These are phyloP conservation scores for Ceratocystis variospora DNA, from an alignment of 2,329 filamentous ascomycete species.

Conservation along the genomic window DNA sequence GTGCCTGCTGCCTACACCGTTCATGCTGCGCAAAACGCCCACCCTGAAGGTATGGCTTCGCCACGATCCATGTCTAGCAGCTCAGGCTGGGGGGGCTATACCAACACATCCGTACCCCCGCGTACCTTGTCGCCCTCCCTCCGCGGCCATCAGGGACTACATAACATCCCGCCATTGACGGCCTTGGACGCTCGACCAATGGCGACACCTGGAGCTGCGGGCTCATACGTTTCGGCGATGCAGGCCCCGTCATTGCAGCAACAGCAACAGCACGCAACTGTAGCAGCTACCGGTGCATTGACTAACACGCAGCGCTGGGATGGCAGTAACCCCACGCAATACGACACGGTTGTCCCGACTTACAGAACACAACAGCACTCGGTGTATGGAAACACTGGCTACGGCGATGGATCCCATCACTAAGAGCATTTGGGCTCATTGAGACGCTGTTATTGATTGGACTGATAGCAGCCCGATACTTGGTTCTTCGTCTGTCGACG, in stretches of 20 bases:
- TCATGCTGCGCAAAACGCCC: conserved; percentile 30
- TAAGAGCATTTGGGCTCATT: neutral
- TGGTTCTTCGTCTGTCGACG: neutral
- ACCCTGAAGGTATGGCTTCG: conserved; percentile 38
- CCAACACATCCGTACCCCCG: conserved; percentile 25
- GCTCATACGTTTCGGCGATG: conserved; percentile 25
- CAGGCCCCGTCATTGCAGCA: conserved; percentile 29
- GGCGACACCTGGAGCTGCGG: conserved; percentile 28
- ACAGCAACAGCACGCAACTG: conserved; percentile 25
- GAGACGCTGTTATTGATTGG: neutral
- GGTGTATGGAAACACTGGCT: conserved; percentile 33
- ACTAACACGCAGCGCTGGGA: conserved; percentile 30
- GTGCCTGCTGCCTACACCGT: conserved; percentile 26
- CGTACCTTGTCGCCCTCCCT: conserved; percentile 35
- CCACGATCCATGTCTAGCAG: conserved; percentile 39
- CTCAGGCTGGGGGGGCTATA: conserved; percentile 37
- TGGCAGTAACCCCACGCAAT: conserved; percentile 28
- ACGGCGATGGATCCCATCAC: conserved; percentile 30
- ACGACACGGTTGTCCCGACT: conserved; percentile 29
- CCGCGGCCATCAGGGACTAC: conserved; percentile 22
- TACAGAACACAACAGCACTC: conserved; percentile 26
- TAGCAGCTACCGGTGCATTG: conserved; percentile 25
- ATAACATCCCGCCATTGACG: conserved; percentile 28
- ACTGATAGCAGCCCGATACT: neutral
- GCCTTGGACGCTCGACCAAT: conserved; percentile 29